A percentile compares a stretch with the other conserved stretches of the same genome.
phyloP scores from a whole-genome alignment of 768 basidiomycete genomes.

The Mycena galericulata region DNA sequence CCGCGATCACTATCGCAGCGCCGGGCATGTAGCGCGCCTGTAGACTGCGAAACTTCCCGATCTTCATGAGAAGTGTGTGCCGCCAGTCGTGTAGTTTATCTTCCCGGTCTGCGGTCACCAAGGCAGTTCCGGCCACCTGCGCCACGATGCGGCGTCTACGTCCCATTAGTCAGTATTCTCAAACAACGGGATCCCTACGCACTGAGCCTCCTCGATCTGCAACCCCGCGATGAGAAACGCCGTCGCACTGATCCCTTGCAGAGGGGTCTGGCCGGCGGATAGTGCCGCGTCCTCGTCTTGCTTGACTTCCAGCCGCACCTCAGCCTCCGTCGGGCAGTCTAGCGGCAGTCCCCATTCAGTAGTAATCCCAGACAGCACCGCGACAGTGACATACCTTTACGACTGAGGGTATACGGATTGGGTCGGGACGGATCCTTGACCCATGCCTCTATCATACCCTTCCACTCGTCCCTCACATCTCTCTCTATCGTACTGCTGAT shows the following conservation, averaged over 20 bases:
- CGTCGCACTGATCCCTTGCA: not conserved
- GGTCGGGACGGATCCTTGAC: not conserved
- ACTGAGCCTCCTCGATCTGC: conserved; percentile 32
- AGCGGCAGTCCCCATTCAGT: not conserved
- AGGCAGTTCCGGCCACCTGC: not conserved
- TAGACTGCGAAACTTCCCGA: conserved; percentile 7
- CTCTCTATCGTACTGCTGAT: not conserved
- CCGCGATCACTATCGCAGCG: not conserved
- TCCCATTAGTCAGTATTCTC: not conserved
- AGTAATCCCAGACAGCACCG: not conserved
- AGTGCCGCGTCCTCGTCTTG: not conserved
- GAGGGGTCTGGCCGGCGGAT: not conserved
- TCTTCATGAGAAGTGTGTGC: not conserved
- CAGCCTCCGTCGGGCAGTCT: not conserved
- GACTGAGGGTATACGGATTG: conserved; percentile 1
- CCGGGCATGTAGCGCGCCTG: conserved; percentile 27
- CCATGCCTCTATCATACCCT: not conserved
- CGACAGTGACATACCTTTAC: not conserved
- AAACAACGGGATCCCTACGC: not conserved
- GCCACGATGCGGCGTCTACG: conserved; percentile 4
- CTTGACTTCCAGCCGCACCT: not conserved
- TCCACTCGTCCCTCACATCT: not conserved
- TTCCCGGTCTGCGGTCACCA: conserved; percentile 8
- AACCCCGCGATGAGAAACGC: conserved; percentile 22
- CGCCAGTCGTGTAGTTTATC: conserved; percentile 25